Conservation (phyloP, 2,329 filamentous ascomycete genomes). For the Pseudomassariella vexata region DNA sequence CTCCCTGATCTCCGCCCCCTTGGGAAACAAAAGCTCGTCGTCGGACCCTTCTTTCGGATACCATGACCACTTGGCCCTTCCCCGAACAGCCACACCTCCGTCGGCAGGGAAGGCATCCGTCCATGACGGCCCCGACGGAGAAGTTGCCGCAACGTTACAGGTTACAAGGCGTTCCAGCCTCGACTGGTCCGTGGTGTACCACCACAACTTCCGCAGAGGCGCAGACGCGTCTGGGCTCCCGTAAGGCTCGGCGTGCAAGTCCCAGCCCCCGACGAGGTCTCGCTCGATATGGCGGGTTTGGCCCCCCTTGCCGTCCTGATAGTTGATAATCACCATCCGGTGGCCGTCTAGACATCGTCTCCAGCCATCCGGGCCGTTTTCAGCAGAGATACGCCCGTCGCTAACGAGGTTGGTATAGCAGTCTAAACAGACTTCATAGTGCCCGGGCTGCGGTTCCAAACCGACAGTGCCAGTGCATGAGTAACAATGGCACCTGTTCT, state of each 20-base stretch:
- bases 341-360: conserved; percentile 74
- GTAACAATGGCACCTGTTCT: conserved; percentile 74
- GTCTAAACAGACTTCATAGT: conserved; percentile 76
- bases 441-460: conserved; percentile 50
- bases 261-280: conserved; percentile 72
- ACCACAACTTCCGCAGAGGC: conserved; percentile 45
- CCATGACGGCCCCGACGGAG: conserved; percentile 25
- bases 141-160: conserved; percentile 41
- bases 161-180: conserved; percentile 43
- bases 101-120: conserved; percentile 60
- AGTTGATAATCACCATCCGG: conserved; percentile 76
- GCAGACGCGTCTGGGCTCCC: conserved; percentile 18
- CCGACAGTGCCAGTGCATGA: conserved; percentile 54
- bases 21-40: conserved; percentile 81
- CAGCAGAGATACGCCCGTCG: conserved; percentile 58
- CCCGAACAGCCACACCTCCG: conserved; percentile 62
- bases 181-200: conserved; percentile 33
- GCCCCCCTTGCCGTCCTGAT: conserved; percentile 62
- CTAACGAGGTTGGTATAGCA: conserved; percentile 69
- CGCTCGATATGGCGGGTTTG: conserved; percentile 62
- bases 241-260: conserved; percentile 55
- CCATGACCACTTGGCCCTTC: conserved; percentile 69
- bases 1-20: conserved; percentile 76
- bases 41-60: conserved; percentile 59
- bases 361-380: conserved; percentile 80